Base-by-base conservation (phyloP, 805 yeast species). In the Kurtzmaniella cleridarum region DNA sequence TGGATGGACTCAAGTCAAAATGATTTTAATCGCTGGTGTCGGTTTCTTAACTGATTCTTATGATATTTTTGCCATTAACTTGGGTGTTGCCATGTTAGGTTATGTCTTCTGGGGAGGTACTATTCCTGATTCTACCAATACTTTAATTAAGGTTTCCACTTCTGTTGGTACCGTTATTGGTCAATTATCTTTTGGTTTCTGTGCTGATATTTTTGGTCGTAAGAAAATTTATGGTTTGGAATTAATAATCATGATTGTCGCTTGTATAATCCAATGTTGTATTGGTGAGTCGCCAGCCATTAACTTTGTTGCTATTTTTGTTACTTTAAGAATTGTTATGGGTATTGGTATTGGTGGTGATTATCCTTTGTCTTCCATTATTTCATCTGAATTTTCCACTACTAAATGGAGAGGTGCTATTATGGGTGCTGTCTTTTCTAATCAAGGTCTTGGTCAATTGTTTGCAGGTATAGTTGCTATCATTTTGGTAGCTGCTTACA, bases 291-390 rank as follows among this genome's bases (percentile, higher is more conserved):
- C 95, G 18, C 76, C 85, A 18, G 93, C 82, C 48, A 66, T 87
- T 44, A 74, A 71, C 55, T 83, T 87, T 54, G 76, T 78, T 41
- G 95, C 93, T 32, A 72, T 86, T 37, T 71, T 89, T 46, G 66
- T 81, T 9, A 80, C 83, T 55, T 81, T 79, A 69, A 84, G 96
- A 78, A 81, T 88, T 49, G 57, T 88, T 46, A 83, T 81, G 87
- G 96, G 96, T 74, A 82, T 89, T 53, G 96, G 96, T 79, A 89
- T 88, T 53, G 96, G 96, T 71, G 96, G 96, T 75, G 96, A 88
- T 70, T 88, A 88, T 63, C 96, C 96, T 50, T 74, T 89, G 55
- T 86, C 95, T 13, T 86, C 95, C n/a, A 83, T 88, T 61, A 88
- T 88, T 49, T 83, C 95, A 8, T 82, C 96, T 42, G 96, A 88